Evolutionary conservation across 139 green algal genomes (phyloP), one percentile per base, ranked within the genome.

Genomic region (Astrephomene gubernaculifera): DNA sequence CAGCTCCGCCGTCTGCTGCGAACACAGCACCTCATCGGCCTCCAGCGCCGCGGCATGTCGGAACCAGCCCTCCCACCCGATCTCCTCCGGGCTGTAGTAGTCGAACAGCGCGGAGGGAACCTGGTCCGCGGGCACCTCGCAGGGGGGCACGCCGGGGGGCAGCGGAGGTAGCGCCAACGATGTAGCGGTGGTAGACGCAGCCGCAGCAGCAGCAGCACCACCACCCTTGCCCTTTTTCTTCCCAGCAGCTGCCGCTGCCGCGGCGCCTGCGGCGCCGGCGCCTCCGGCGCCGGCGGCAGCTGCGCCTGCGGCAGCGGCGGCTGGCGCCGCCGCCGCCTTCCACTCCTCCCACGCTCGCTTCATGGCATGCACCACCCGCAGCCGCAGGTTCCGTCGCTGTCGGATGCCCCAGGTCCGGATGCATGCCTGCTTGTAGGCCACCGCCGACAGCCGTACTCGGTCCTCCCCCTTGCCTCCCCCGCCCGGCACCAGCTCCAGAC

Each of bases 141-240:
- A 35, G 4, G n/a, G 65, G 17, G 36, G 33, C 33, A 35, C 45
- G 29, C 65, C 49, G 49, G 65, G 65, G 4, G 68, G 68, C 68
- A 75, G 36, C 36, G 68, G 68, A 17, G 68, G 68, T 21, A 75
- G 14, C 38, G 36, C 53, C 68, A 19, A 31, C 68, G 41, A 14
- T 25, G 9, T 22, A n/a, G n/a, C n/a, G n/a, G n/a, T n/a, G n/a
- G n/a, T 31, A 41, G 61, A 12, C 35, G 31, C 70, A 41, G 25
- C 43, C 43, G 43, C 70, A 29, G 70, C 70, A 25, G 29, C 25
- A 7, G 43, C 41, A 1, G 33, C 65, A 39, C 35, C 57, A 57
- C 74, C 57, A 36, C 74, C 74, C 36, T 82, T 82, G 74, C 74
- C 57, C 53, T 82, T 82, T 57, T 82, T 82, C 74, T 82, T 82